Evolutionary conservation across 192 early-diverging fungal species (phyloP), one percentile per base, ranked within the genome.

Genomic region (Paraglomus brasilianum): DNA sequence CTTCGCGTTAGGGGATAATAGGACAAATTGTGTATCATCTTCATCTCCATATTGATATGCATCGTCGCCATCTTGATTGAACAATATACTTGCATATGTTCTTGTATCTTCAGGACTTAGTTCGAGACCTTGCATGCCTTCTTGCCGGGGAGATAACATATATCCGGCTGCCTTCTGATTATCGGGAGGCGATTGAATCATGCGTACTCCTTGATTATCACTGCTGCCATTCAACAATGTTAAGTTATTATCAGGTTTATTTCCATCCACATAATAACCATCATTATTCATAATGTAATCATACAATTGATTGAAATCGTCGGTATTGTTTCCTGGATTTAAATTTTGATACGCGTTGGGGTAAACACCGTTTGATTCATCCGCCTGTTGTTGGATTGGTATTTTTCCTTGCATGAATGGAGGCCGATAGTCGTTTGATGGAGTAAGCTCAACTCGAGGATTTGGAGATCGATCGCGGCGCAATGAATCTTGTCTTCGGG

Each of bases 261-360:
- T 22, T 19, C 17, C 36, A 5, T 4, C 30, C 39, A 51, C 15
- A 66, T 66, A 52, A 40, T 42, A 51, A 52, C 17, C 30, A n/a
- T 40, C 47, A 22, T 19, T 21, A 15, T 17, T 19, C 2, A 48
- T 30, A 45, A 39, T 50, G 22, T 36, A 50, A 66, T 48, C 48
- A 66, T 66, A 66, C 64, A 51, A 21, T 66, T 66, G 64, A 50
- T 8, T 51, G 39, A 24, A 66, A 66, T 51, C 49, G 49, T 51
- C 64, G n/a, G n/a, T 50, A 30, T 19, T 30, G 30, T 3, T 30
- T n/a, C n/a, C n/a, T 3, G 30, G 30, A 30, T 3, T 30, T 30
- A 30, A 30, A 30, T 30, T 30, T 30, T 30, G 30, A 30, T 30
- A 30, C 30, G 30, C 30, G 30, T 30, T 30, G 30, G 30, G 30